A percentile compares a stretch with the other conserved stretches of the same genome.
phyloP scores from a whole-genome alignment of 2,329 filamentous ascomycete genomes.

The Gliomastix tumulicola region DNA sequence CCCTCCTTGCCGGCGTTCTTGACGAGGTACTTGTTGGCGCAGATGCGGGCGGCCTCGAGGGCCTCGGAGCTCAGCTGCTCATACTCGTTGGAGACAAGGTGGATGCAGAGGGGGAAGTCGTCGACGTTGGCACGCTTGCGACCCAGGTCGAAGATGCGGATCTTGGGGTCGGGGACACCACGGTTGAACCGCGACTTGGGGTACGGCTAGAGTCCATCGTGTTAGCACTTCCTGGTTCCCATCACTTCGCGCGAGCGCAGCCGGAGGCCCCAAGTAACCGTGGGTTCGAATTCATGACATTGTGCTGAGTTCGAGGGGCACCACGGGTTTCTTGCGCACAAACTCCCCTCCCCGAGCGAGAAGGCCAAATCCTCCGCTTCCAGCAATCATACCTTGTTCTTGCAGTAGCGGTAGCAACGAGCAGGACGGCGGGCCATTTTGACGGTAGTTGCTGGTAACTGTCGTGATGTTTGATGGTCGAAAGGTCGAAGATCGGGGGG shows the following conservation, averaged over 20 bases:
- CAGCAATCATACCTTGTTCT: constrained; percentile 88
- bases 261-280: too few species aligned
- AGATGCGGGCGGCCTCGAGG: constrained; percentile 99
- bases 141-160: constrained; percentile 98
- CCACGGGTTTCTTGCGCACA: too few species aligned
- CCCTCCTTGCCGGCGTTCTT: constrained; percentile 66
- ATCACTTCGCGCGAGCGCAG: too few species aligned
- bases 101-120: constrained; percentile 98
- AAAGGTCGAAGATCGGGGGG: constrained; percentile 9
- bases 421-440: constrained; percentile 99
- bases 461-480: constrained; percentile 26
- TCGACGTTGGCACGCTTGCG: constrained; percentile 98
- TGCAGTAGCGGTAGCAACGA: constrained; percentile 99
- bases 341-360: too few species aligned
- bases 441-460: constrained; percentile 49
- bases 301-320: too few species aligned
- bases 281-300: too few species aligned
- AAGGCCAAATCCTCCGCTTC: too few species aligned
- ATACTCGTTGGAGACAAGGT: constrained; percentile 99
- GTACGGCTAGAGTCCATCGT: constrained; percentile 60
- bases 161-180: constrained; percentile 82
- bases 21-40: constrained; percentile 96
- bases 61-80: constrained; percentile 99
- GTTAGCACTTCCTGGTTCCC: not conserved
- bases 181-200: constrained; percentile 99